Evolutionary conservation across 2,329 filamentous ascomycete species (phyloP), one percentile per base, ranked within the genome.

Genomic region (Spiromastix sp.): DNA sequence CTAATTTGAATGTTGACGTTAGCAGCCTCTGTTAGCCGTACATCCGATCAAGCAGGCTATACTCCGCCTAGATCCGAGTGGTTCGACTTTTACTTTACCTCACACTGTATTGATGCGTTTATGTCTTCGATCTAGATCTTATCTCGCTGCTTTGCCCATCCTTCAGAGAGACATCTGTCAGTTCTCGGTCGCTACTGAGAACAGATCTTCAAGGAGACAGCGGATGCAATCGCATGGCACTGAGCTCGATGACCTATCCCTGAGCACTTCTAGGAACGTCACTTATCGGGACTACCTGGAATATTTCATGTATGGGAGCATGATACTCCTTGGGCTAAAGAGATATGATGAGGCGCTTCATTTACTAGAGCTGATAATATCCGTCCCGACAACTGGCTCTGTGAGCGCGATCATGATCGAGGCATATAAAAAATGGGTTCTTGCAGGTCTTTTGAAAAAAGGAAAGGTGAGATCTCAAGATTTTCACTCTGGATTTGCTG

Each of bases 381-480:
- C 78, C 3, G 77, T 79, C 38, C 84, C 86, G 1, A 66, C 70
- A 0, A 68, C 65, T 34, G 78, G 77, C 13, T 64, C 68, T 20
- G 69, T 74, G 22, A 89, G 80, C 56, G 79, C 77, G 54, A 70
- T 93, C 33, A 91, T 91, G 81, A 68, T 82, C 3, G 85, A 94
- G 45, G 84, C 85, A 4, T 89, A 93, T 66, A 93, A 89, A 62
- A 93, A 89, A 59, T 95, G 85, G 82, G 55, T 93, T 6, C 63
- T 98, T 11, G 71, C 86, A 7, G 76, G 77, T 35, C 68, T 95
- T 36, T 64, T 98, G 12, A 67, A 74, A 5, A 64, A 77, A 35
- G 87, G 86, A 45, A 73, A 67, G 48, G 64, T 73, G 47, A 63
- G 25, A 47, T 37, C 28, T 9, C 34, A 7, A 28, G 17, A 9